Percentiles rank a stretch among this genome's conserved stretches.
Conservation (phyloP, 768 basidiomycete species). For the Lentinula sp. region DNA sequence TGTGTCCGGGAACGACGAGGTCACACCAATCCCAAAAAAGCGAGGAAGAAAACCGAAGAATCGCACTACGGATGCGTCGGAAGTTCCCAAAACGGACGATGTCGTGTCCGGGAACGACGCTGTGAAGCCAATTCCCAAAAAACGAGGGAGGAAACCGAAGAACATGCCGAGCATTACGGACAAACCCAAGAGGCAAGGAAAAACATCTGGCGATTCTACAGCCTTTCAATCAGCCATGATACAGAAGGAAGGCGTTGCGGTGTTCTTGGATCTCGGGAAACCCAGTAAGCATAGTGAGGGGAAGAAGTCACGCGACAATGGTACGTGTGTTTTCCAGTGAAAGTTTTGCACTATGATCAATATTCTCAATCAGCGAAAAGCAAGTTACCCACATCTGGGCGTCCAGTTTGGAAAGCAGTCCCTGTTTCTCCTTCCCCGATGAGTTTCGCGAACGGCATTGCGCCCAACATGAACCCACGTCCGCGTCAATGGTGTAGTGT, state of each 20-base stretch:
- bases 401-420: not conserved
- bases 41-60: not conserved
- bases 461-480: not conserved
- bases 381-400: not conserved
- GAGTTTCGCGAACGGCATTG: not conserved
- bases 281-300: not conserved
- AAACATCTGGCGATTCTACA: not conserved
- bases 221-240: not conserved
- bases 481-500: constrained; percentile 6
- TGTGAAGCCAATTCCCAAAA: not conserved
- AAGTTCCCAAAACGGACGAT: not conserved
- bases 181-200: not conserved
- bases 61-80: not conserved
- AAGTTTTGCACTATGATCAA: not conserved
- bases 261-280: not conserved
- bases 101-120: not conserved
- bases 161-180: not conserved
- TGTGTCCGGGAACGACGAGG: not conserved
- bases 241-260: not conserved
- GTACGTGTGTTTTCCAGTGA: not conserved
- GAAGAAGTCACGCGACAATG: not conserved
- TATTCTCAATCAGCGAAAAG: not conserved
- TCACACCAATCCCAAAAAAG: not conserved
- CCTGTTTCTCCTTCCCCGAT: not conserved
- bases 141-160: not conserved